These are phyloP conservation scores for Pleodorina starrii DNA, from an alignment of 139 green algal species.

Conservation along the genomic window DNA sequence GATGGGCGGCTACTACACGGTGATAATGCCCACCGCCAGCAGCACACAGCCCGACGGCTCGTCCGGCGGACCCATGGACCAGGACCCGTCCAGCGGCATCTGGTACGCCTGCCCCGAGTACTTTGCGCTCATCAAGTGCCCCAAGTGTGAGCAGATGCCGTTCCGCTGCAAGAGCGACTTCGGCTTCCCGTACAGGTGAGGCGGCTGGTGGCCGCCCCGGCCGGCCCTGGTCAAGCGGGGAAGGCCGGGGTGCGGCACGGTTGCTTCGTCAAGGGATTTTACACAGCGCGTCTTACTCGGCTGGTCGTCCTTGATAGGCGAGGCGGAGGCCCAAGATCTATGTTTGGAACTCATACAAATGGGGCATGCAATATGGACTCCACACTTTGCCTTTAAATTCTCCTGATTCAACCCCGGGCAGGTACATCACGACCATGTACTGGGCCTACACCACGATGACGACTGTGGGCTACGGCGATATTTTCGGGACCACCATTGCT, in stretches of 20 bases:
- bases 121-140: conserved; percentile 47
- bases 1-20: conserved; percentile 59
- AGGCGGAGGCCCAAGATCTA: too few species aligned
- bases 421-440: conserved; percentile 79
- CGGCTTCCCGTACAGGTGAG: conserved; percentile 60
- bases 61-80: not conserved
- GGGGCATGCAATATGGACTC: too few species aligned
- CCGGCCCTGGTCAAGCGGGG: too few species aligned
- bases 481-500: conserved; percentile 68
- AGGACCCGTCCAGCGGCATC: not conserved
- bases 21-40: conserved; percentile 12
- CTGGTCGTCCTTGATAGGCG: too few species aligned
- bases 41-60: not conserved
- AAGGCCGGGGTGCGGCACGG: too few species aligned
- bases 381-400: too few species aligned
- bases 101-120: conserved; percentile 62
- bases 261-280: too few species aligned
- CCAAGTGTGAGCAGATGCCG: conserved; percentile 21
- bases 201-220: too few species aligned
- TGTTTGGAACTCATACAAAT: too few species aligned
- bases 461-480: conserved; percentile 84
- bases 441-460: conserved; percentile 85
- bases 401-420: too few species aligned
- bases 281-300: too few species aligned
- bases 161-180: conserved; percentile 62